These are phyloP conservation scores for Friedmanniomyces endolithicus DNA, from an alignment of 495 filamentous ascomycete genomes.

Conservation along the genomic window DNA sequence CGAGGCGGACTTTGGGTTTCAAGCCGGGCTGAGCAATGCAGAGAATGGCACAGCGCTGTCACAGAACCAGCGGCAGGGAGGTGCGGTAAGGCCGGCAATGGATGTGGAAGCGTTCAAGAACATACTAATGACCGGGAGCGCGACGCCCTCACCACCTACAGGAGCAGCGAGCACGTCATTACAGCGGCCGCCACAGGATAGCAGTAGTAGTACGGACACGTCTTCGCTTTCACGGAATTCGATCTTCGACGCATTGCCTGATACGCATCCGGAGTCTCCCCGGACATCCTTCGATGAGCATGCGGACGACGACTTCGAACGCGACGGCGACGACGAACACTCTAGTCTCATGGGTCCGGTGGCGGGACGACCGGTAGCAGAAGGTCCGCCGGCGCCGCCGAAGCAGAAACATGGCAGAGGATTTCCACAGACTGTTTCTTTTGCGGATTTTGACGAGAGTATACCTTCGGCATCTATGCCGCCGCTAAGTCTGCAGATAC, in stretches of 20 bases:
- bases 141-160: slow-evolving; percentile 16
- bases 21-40: neutral
- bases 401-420: slow-evolving; percentile 26
- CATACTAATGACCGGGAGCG: slow-evolving; percentile 29
- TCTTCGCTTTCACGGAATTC: slow-evolving; percentile 30
- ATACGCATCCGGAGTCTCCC: slow-evolving; percentile 25
- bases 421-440: slow-evolving; percentile 29
- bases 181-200: slow-evolving; percentile 18
- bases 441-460: slow-evolving; percentile 26
- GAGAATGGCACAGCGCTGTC: slow-evolving; percentile 1
- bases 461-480: slow-evolving; percentile 8
- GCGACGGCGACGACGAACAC: slow-evolving; percentile 26
- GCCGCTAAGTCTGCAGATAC: neutral
- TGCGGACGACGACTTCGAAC: slow-evolving; percentile 19
- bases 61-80: neutral
- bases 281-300: slow-evolving; percentile 26
- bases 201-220: slow-evolving; percentile 30
- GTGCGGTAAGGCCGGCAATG: slow-evolving; percentile 15
- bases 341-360: slow-evolving; percentile 20
- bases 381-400: slow-evolving; percentile 23
- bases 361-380: slow-evolving; percentile 12
- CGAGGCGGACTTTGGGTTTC: slow-evolving; percentile 18
- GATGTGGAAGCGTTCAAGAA: slow-evolving; percentile 31
- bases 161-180: neutral
- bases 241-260: slow-evolving; percentile 27